A percentile compares a stretch with the other conserved stretches of the same genome.
These are phyloP conservation scores for Crepidotus variabilis DNA, from an alignment of 768 basidiomycete genomes.

Conservation along the genomic window DNA sequence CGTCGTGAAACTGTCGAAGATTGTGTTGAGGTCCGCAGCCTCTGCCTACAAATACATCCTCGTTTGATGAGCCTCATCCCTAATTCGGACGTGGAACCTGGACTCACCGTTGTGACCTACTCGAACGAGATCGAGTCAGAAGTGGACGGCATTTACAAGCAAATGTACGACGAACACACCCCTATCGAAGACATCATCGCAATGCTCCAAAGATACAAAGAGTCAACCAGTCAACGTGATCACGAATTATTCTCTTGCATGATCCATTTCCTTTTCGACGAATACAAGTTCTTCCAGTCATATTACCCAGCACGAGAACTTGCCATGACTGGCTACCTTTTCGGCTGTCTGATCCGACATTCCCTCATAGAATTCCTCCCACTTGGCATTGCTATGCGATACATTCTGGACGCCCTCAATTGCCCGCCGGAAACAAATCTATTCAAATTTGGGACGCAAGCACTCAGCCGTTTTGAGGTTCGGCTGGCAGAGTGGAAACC, in stretches of 20 bases:
- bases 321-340: conserved; percentile 92
- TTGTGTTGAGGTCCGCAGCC: conserved; percentile 88
- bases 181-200: conserved; percentile 92
- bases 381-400: conserved; percentile 94
- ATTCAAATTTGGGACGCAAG: conserved; percentile 94
- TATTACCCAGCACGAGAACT: conserved; percentile 93
- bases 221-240: conserved; percentile 76
- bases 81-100: conserved; percentile 83
- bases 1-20: conserved; percentile 76
- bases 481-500: conserved; percentile 91
- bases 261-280: conserved; percentile 99
- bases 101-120: conserved; percentile 86
- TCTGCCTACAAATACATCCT: conserved; percentile 92
- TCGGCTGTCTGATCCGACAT: conserved; percentile 93
- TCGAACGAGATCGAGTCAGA: conserved; percentile 86
- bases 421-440: conserved; percentile 89
- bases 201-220: conserved; percentile 83
- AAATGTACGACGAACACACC: conserved; percentile 96
- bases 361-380: conserved; percentile 92
- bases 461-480: conserved; percentile 82
- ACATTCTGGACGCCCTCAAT: conserved; percentile 90
- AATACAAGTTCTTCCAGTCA: conserved; percentile 98
- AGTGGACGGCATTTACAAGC: conserved; percentile 93
- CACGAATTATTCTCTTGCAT: conserved; percentile 99
- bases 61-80: conserved; percentile 93